phyloP scores from a whole-genome alignment of 306 rosid genomes.

The Adenanthera pavonina region DNA sequence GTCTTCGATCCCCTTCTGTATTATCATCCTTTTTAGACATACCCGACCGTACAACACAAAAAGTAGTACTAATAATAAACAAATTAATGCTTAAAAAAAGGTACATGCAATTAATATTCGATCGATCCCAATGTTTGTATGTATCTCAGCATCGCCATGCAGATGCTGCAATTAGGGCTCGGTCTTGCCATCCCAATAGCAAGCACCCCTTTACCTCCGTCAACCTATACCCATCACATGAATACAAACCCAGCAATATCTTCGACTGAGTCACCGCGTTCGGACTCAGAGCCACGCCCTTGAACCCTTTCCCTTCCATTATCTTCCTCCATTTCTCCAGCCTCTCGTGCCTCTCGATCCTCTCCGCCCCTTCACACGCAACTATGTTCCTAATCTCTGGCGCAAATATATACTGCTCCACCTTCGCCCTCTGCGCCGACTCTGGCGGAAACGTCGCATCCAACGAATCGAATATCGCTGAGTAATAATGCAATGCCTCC shows the following conservation, averaged over 20 bases:
- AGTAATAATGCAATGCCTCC: conserved; percentile 81
- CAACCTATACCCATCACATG: conserved; percentile 80
- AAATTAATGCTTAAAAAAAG: neutral
- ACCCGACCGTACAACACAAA: neutral
- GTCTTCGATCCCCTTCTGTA: neutral
- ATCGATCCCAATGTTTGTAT: neutral
- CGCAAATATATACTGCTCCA: conserved; percentile 87
- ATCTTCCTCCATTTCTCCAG: conserved; percentile 87
- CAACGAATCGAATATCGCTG: conserved; percentile 83
- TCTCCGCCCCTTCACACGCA: conserved; percentile 75
- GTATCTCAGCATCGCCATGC: conserved; percentile 82
- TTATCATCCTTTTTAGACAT: neutral
- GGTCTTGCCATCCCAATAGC: conserved; percentile 89
- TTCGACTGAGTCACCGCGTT: conserved; percentile 94
- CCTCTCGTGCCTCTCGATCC: conserved; percentile 88
- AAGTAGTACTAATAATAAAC: neutral
- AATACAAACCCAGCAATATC: conserved; percentile 80
- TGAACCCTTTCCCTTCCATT: conserved; percentile 90
- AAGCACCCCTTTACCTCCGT: conserved; percentile 87
- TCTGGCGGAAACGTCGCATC: conserved; percentile 88
- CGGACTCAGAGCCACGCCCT: conserved; percentile 70
- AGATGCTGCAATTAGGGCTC: conserved; percentile 83
- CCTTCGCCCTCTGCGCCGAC: conserved; percentile 83
- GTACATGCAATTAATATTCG: neutral
- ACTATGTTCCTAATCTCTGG: conserved; percentile 91